Percentiles rank a stretch among this genome's conserved stretches.
Evolutionary conservation across 371 early-diverging fungal genomes (phyloP).

Genomic region (Synchytrium microbalum): DNA sequence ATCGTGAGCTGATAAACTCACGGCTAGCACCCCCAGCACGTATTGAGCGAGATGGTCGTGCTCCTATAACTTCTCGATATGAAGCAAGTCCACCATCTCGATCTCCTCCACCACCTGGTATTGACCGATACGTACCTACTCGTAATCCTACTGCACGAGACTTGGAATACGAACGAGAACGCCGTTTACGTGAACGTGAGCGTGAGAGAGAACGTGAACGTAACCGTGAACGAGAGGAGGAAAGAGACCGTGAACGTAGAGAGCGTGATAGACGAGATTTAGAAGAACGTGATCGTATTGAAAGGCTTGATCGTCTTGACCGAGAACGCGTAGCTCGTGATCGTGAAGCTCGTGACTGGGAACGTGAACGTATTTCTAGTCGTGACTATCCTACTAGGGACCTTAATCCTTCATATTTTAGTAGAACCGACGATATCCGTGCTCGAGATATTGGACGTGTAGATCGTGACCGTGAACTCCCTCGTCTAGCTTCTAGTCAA

Average conservation of each 20-base stretch:
- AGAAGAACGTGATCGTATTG: neutral
- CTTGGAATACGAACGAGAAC: neutral
- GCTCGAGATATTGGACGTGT: too few species aligned
- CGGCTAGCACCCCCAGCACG: too few species aligned
- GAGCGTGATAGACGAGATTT: neutral
- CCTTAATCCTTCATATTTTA: too few species aligned
- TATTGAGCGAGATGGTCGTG: neutral
- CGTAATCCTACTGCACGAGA: neutral
- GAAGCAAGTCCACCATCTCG: neutral
- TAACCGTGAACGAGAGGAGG: neutral
- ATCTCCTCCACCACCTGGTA: neutral
- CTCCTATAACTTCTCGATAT: neutral
- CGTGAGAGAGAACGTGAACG: neutral
- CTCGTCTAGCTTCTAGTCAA: too few species aligned
- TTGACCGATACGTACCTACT: neutral
- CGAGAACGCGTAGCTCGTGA: too few species aligned
- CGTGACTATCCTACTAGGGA: too few species aligned
- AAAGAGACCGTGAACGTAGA: neutral
- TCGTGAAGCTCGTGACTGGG: neutral
- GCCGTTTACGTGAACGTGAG: neutral
- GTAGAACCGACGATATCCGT: too few species aligned
- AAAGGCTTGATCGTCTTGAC: too few species aligned
- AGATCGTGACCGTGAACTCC: too few species aligned
- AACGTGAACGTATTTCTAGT: neutral
- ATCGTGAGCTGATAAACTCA: neutral